Evolutionary conservation across 768 basidiomycete genomes (phyloP).

Genomic region (Lactarius tabidus): DNA sequence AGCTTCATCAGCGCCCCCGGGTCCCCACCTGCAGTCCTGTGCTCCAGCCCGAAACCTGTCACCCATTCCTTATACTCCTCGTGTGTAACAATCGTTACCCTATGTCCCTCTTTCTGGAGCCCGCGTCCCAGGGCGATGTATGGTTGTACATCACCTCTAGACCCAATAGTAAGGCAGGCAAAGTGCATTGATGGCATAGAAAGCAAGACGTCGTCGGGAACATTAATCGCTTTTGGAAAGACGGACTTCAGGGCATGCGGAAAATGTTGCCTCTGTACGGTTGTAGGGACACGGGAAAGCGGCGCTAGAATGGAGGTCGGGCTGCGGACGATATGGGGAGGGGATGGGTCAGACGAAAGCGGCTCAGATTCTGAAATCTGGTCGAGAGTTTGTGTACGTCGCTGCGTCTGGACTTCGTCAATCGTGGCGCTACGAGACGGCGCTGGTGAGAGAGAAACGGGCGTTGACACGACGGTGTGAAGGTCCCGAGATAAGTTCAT

Average conservation of each 20-base stretch:
- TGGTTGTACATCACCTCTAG: constrained; percentile 50
- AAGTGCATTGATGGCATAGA: constrained; percentile 45
- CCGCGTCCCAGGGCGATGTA: constrained; percentile 44
- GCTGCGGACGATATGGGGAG: not conserved
- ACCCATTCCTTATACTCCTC: constrained; percentile 52
- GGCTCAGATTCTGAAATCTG: not conserved
- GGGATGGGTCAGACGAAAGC: not conserved
- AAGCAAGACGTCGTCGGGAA: constrained; percentile 37
- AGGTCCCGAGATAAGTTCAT: constrained; percentile 8
- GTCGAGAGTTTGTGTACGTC: not conserved
- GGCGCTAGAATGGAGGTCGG: constrained; percentile 44
- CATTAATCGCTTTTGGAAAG: constrained; percentile 49
- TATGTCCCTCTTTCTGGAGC: constrained; percentile 41
- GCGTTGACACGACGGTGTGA: not conserved
- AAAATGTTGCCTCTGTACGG: constrained; percentile 32
- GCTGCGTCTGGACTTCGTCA: not conserved
- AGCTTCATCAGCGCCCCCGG: constrained; percentile 67
- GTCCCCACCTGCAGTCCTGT: constrained; percentile 64
- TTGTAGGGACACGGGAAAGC: constrained; percentile 40
- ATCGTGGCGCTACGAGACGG: not conserved
- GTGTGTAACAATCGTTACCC: constrained; percentile 47
- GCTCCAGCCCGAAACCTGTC: constrained; percentile 52
- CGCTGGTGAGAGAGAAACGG: not conserved
- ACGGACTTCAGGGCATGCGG: constrained; percentile 31
- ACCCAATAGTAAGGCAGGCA: constrained; percentile 63